Evolutionary conservation across 2,329 filamentous ascomycete species (phyloP), one percentile per base, ranked within the genome.

Genomic region (Parasarocladium wereldwijsianum): DNA sequence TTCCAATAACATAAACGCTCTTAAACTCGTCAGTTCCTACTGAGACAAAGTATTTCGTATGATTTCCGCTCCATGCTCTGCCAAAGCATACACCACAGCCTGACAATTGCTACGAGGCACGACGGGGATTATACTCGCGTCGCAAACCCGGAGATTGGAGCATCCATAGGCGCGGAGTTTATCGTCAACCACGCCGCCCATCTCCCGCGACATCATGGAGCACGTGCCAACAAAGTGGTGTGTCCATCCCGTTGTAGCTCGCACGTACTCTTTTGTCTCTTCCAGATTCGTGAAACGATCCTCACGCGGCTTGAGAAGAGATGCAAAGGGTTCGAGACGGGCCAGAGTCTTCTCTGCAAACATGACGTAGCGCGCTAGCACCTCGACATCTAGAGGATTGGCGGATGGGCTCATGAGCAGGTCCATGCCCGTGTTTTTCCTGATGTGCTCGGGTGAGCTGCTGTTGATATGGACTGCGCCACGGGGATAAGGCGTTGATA

Each of bases 311-410:
- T 53, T 52, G 24, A 62, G 38, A 34, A 58, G 46, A 17, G 44
- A 38, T 9, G 40, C 45, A 35, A 64, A 54, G 0, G 58, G 55
- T 3, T 47, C 40, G 23, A 57, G 49, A 14, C 34, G 64, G 9
- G 43, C 37, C 19, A 21, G 19, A 17, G 31, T 17, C 11, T 34
- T 34, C 34, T 47, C 57, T 24, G 61, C 51, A 33, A 61, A 56
- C 22, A 55, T 57, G 5, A 60, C 50, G 12, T 50, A 54, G 17
- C 52, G 49, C 2, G 50, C 54, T 15, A 70, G 57, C 6, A 54
- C 58, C 47, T 71, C 67, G 26, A 74, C 42, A 40, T 74, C 70
- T 19, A 70, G 55, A 4, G 66, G 61, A 37, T 71, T 21, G 8
- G n/a, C 8, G 8, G 19, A 21, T n/a, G 19, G n/a, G n/a, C 19